phyloP scores from a whole-genome alignment of 1,284 basidiomycete genomes.

The Malassezia caprae region DNA sequence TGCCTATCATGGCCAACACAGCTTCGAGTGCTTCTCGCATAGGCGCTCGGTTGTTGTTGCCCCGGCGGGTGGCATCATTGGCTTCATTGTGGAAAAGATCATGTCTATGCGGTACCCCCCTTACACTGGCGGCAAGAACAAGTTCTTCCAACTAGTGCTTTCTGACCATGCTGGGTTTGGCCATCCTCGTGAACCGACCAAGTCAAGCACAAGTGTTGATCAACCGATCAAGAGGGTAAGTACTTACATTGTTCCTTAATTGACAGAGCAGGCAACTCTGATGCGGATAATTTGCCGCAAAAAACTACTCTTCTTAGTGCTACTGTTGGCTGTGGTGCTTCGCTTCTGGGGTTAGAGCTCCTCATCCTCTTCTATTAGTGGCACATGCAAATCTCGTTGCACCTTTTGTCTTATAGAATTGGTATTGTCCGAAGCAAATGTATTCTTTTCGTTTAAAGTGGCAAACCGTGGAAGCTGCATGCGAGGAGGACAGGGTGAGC shows the following conservation, averaged over 20 bases:
- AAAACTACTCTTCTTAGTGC: background rate
- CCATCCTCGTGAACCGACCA: slow-evolving; percentile 34
- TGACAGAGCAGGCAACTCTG: background rate
- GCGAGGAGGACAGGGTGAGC: slow-evolving; percentile 3
- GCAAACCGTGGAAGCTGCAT: background rate
- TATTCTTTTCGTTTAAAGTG: background rate
- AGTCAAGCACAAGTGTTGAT: slow-evolving; percentile 20
- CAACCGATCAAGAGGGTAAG: slow-evolving; percentile 7
- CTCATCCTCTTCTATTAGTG: slow-evolving; percentile 15
- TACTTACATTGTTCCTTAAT: background rate
- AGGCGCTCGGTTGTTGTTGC: slow-evolving; percentile 51
- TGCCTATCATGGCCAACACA: slow-evolving; percentile 51
- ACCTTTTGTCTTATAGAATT: background rate
- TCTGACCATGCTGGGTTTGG: slow-evolving; percentile 23
- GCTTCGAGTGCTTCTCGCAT: slow-evolving; percentile 54
- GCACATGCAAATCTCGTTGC: background rate
- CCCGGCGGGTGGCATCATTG: slow-evolving; percentile 48
- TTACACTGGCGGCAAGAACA: slow-evolving; percentile 34
- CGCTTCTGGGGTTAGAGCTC: background rate
- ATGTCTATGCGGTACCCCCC: slow-evolving; percentile 49
- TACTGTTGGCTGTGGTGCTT: slow-evolving; percentile 1
- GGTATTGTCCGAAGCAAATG: background rate
- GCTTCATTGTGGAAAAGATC: slow-evolving; percentile 42
- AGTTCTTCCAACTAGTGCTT: slow-evolving; percentile 26
- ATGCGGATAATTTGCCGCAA: background rate